Conservation (phyloP, 768 basidiomycete genomes). For the Rickenella mellea region DNA sequence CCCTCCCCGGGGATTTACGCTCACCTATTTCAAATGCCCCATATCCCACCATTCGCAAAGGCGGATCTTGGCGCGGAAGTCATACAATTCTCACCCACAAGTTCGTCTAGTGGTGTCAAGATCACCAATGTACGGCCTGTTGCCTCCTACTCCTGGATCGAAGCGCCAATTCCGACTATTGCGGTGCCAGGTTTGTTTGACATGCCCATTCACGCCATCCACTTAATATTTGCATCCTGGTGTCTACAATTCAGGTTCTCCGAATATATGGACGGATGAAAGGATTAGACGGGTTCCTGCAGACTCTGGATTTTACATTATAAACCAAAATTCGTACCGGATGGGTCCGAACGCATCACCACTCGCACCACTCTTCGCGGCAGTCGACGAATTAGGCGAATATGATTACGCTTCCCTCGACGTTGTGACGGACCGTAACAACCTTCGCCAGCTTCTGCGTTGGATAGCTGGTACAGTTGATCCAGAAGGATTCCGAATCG, state of each 20-base stretch:
- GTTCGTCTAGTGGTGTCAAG: neutral
- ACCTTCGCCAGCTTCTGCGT: slow-evolving; percentile 50
- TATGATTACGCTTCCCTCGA: slow-evolving; percentile 31
- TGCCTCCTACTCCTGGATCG: slow-evolving; percentile 47
- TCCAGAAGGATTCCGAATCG: slow-evolving; percentile 54
- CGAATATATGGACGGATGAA: slow-evolving; percentile 45
- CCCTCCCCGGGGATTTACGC: too few species aligned
- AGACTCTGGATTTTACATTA: slow-evolving; percentile 39
- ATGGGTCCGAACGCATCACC: slow-evolving; percentile 30
- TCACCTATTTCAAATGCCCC: too few species aligned
- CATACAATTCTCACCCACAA: too few species aligned
- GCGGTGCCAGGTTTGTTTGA: slow-evolving; percentile 18
- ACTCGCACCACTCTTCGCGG: slow-evolving; percentile 52
- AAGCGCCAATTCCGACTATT: slow-evolving; percentile 34
- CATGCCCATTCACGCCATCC: neutral
- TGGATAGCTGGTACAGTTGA: slow-evolving; percentile 30
- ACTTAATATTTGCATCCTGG: neutral
- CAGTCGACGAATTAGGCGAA: slow-evolving; percentile 31
- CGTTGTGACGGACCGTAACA: slow-evolving; percentile 58
- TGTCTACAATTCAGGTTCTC: slow-evolving; percentile 34
- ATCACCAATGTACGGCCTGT: slow-evolving; percentile 7
- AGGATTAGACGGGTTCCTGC: slow-evolving; percentile 41
- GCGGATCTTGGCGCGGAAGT: too few species aligned
- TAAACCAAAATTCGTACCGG: slow-evolving; percentile 51
- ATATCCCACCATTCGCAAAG: too few species aligned